Evolutionary conservation across 2,329 filamentous ascomycete genomes (phyloP), one percentile per base, ranked within the genome.

Genomic region (Ophiostoma perfectum): DNA sequence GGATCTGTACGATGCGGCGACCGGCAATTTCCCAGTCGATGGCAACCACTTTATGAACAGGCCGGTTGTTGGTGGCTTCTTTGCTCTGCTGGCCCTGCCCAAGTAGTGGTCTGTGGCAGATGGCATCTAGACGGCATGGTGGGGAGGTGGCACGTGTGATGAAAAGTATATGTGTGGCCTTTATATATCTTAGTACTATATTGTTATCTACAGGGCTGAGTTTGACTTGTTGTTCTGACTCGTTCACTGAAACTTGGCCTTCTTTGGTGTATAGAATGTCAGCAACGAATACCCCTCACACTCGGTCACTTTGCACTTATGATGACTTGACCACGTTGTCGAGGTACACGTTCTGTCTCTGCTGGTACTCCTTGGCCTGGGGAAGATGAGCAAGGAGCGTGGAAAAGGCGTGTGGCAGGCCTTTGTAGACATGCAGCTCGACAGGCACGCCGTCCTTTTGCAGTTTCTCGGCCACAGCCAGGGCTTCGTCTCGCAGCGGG

Each of bases 51-150:
- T 96, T 79, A 88, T 88, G 70, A 91, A 91, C 0, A 80, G 92
- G 47, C 92, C 92, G 0, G 92, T 96, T 0, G 83, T 90, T 60
- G 92, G 92, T 2, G 92, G 89, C 0, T 87, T 91, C 77, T 96
- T 94, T 81, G 88, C 91, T 1, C 84, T 93, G 73, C 78, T 96
- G 76, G 89, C 90, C 38, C 78, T 94, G 69, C 74, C 74, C 5
- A 64, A 66, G 44, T 70, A 65, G 67, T 68, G 67, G 64, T 55
- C 63, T 3, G 11, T 12, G 64, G 63, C 44, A 42, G 52, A 41
- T 36, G 63, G 52, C 67, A 36, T 6, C 36, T 38, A 60, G 27
- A 41, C 5, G 42, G 18, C 68, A 14, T 18, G 11, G 55, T 27
- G 55, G 8, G 14, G 27, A 60, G 11, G 55, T 8, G 27, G 0